Conservation (phyloP, 768 basidiomycete genomes). For the Leccinum subgranulosum region DNA sequence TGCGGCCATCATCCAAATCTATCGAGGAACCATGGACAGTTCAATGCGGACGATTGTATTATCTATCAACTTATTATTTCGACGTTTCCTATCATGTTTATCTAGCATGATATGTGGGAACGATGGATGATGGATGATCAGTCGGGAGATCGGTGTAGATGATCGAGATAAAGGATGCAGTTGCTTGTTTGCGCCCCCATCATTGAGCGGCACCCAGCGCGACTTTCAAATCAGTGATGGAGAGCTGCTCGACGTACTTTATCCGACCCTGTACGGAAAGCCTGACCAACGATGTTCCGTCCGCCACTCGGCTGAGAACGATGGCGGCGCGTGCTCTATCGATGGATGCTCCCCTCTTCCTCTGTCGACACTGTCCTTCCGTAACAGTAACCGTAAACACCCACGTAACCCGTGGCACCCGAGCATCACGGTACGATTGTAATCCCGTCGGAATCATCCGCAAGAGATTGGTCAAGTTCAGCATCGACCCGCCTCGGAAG, state of each 20-base stretch:
- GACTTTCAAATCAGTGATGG: not conserved
- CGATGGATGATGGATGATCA: not conserved
- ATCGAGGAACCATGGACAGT: not conserved
- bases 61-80: slow-evolving; percentile 18
- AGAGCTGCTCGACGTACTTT: not conserved
- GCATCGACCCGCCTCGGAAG: not conserved
- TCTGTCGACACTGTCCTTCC: not conserved
- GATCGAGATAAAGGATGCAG: not conserved
- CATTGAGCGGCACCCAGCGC: not conserved
- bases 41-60: not conserved
- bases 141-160: not conserved
- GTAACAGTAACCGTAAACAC: not conserved
- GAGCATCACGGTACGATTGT: not conserved
- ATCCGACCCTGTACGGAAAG: slow-evolving; percentile 15
- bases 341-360: not conserved
- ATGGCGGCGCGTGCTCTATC: slow-evolving; percentile 10
- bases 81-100: slow-evolving; percentile 3
- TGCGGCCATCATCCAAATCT: not conserved
- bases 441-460: slow-evolving; percentile 6
- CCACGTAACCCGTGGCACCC: not conserved
- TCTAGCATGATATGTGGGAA: not conserved
- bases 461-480: not conserved
- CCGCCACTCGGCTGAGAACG: not conserved
- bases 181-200: not conserved
- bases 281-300: not conserved